Evolutionary conservation across 2,329 filamentous ascomycete genomes (phyloP).

Genomic region (Arthrobotrys iridis): DNA sequence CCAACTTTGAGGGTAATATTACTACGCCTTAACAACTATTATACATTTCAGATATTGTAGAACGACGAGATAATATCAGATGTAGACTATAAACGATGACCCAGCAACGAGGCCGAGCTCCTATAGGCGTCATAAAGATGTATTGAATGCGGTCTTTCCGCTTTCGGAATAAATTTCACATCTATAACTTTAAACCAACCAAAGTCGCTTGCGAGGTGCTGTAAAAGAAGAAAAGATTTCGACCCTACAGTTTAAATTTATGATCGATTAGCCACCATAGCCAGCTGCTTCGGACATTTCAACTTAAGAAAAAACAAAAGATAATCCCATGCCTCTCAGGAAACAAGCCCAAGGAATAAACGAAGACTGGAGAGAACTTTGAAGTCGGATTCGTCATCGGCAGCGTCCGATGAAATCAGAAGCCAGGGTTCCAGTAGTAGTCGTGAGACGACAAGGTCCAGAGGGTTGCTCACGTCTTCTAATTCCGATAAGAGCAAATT

Average conservation of each 20-base stretch:
- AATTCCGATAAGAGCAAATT: constrained; percentile 9
- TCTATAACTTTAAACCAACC: neutral
- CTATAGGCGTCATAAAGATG: neutral
- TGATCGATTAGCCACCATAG: neutral
- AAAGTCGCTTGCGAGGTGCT: neutral
- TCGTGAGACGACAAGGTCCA: constrained; percentile 1
- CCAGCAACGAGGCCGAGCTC: neutral
- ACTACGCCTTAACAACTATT: no score
- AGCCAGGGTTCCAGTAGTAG: neutral
- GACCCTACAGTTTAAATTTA: neutral
- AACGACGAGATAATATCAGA: no score
- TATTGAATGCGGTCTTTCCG: neutral
- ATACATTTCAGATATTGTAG: no score
- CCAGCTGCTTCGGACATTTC: neutral
- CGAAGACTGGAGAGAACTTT: neutral
- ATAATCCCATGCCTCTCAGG: neutral
- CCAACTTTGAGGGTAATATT: no score
- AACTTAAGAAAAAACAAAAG: neutral
- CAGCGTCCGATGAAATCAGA: neutral
- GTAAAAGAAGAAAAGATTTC: neutral
- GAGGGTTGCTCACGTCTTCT: neutral
- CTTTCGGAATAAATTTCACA: neutral
- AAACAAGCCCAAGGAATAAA: neutral
- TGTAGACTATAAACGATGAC: neutral
- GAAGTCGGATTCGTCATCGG: neutral